These are phyloP conservation scores for Pseudogymnoascus sp. DNA, from an alignment of 2,329 filamentous ascomycete species.

Conservation along the genomic window DNA sequence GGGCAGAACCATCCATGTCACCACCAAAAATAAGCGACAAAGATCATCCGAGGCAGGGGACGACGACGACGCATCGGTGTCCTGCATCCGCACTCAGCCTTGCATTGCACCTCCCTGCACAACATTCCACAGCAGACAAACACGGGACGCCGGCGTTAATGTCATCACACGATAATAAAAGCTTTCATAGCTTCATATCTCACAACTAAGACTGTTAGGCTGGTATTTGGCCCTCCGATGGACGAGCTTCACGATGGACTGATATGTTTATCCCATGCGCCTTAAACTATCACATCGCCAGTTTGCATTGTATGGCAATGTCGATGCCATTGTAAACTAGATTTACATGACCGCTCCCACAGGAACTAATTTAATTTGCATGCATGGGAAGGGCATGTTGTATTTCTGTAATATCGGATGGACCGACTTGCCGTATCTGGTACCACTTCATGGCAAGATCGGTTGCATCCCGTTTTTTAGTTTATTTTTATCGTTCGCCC, in stretches of 20 bases:
- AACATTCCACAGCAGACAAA: constrained; percentile 2
- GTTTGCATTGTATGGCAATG: not conserved
- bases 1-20: not conserved
- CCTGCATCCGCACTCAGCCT: not conserved
- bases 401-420: not conserved
- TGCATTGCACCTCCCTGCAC: not conserved
- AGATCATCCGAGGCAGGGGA: constrained; percentile 6
- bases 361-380: not conserved
- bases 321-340: not conserved
- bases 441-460: not conserved
- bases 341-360: not conserved
- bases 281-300: not conserved
- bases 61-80: not conserved
- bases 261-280: not conserved
- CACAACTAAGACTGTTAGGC: not conserved
- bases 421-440: not conserved
- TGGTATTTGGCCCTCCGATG: not conserved
- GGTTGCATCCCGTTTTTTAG: not conserved
- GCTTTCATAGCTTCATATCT: not conserved
- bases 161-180: not conserved
- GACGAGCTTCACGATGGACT: not conserved
- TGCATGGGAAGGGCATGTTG: constrained; percentile 1
- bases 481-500: not conserved
- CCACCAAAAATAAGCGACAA: constrained; percentile 5
- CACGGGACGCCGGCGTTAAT: not conserved